Conservation (phyloP, 805 yeast genomes). For the Candida ficus region DNA sequence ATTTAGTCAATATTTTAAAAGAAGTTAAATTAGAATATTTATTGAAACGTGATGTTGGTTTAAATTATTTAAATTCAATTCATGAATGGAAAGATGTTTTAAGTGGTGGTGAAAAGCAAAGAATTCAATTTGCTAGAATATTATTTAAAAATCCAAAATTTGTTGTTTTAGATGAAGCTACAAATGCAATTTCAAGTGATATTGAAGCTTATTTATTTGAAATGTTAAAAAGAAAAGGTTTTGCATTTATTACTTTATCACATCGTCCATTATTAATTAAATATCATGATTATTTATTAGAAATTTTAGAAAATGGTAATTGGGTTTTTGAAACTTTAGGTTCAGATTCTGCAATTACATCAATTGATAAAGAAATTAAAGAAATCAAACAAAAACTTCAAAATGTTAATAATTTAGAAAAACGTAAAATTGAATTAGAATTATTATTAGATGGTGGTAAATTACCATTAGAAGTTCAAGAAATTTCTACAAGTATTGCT, state of each 20-base stretch:
- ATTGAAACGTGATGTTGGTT: slow-evolving; percentile 55
- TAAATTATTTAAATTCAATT: slow-evolving; percentile 36
- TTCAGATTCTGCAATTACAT: slow-evolving; percentile 57
- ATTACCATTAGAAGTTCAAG: background rate
- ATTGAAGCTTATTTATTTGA: slow-evolving; percentile 86
- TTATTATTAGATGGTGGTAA: slow-evolving; percentile 23
- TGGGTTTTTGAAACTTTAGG: slow-evolving; percentile 65
- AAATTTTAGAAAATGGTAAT: slow-evolving; percentile 52
- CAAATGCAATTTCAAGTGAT: slow-evolving; percentile 86
- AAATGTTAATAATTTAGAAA: slow-evolving; percentile 53
- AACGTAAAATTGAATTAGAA: slow-evolving; percentile 55
- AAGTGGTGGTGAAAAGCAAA: slow-evolving; percentile 95
- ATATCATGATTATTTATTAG: slow-evolving; percentile 75
- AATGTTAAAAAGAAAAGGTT: slow-evolving; percentile 57
- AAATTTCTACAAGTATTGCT: background rate
- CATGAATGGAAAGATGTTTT: slow-evolving; percentile 87
- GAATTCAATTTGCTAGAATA: slow-evolving; percentile 82
- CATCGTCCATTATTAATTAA: slow-evolving; percentile 82
- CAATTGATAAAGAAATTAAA: slow-evolving; percentile 72
- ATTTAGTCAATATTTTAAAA: slow-evolving; percentile 58
- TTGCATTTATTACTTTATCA: slow-evolving; percentile 75
- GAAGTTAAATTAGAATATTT: slow-evolving; percentile 81
- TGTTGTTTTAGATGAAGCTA: slow-evolving; percentile 87
- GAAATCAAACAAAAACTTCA: slow-evolving; percentile 56
- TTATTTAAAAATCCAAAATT: slow-evolving; percentile 76